A percentile compares a stretch with the other conserved stretches of the same genome.
phyloP scores from a whole-genome alignment of 202 grass and related monocot species.

The Zizania palustris region DNA sequence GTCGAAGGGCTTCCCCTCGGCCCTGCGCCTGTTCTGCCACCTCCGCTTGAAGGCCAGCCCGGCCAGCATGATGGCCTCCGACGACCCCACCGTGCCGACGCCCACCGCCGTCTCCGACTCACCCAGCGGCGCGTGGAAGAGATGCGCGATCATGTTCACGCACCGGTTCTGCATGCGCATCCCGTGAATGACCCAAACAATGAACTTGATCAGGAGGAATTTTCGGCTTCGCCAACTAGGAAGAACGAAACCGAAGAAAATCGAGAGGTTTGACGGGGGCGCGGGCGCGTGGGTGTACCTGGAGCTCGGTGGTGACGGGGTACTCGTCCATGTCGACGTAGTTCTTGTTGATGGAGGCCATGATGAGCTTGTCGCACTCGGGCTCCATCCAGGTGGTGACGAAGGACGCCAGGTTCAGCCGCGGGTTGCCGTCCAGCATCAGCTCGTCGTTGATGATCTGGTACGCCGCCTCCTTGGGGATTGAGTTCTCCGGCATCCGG shows the following conservation, averaged over 20 bases:
- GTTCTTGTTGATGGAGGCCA: conserved; percentile 91
- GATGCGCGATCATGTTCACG: conserved; percentile 91
- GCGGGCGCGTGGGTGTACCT: no score
- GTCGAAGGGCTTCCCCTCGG: conserved; percentile 89
- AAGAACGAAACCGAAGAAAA: no score
- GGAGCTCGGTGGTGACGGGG: conserved; percentile 91
- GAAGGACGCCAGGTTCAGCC: conserved; percentile 94
- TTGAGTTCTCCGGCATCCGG: conserved; percentile 88
- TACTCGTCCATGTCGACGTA: conserved; percentile 99
- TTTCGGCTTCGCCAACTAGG: no score
- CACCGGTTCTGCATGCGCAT: conserved; percentile 94
- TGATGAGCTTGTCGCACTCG: conserved; percentile 97
- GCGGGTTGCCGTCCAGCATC: conserved; percentile 98
- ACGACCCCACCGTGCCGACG: conserved; percentile 92
- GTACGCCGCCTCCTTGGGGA: conserved; percentile 97
- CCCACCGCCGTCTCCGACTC: conserved; percentile 83
- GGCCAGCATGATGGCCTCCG: conserved; percentile 97
- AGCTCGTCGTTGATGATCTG: conserved; percentile 99
- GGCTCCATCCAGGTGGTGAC: conserved; percentile 99
- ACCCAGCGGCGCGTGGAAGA: conserved; percentile 88
- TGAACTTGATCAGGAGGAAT: no score
- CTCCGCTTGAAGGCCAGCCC: conserved; percentile 90
- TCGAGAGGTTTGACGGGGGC: no score
- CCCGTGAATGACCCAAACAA: no score
- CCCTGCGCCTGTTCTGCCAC: conserved; percentile 91